Evolutionary conservation across 345 rosid genomes (phyloP), one percentile per base, ranked within the genome.

Genomic region (Eucalyptus cloeziana): DNA sequence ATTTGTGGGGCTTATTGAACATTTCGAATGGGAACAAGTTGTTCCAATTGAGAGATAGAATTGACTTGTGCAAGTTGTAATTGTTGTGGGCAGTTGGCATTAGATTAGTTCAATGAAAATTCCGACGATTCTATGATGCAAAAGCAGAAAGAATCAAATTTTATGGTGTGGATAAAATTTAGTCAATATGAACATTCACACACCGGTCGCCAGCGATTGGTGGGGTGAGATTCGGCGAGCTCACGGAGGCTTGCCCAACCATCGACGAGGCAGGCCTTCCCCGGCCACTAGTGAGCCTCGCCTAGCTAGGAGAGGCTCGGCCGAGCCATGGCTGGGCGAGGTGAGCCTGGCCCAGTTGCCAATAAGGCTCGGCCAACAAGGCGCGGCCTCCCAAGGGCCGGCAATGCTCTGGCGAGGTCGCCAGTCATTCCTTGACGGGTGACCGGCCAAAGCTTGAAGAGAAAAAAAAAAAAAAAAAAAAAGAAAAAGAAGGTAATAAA

Each of bases 371-470:
- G 2, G 0, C 4, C 0, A 2, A 51, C 0, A 0, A 51, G 56
- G 9, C 0, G 56, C 0, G 7, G 9, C 9, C 56, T 51, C 56
- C 0, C 2, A 0, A 0, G 1, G 56, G 9, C 0, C 1, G 1
- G 0, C 54, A 7, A 17, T 0, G 1, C 56, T 51, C 0, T 6
- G 0, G 54, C 54, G 1, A 51, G 22, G 22, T 17, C 2, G 3
- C 22, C 1, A 0, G 8, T 16, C 21, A 51, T 51, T 51, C 2
- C 8, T 0, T 16, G 21, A 6, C 21, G 0, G 0, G 21, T 0
- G 8, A 51, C 8, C 8, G 54, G 22, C 54, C 54, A 51, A 51
- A 51, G 54, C 54, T 3, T 51, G 2, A 51, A 51, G 21, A 51
- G 22, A n/a, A n/a, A n/a, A n/a, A n/a, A 51, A 51, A 51, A 4